These are phyloP conservation scores for Trametes meyenii DNA, from an alignment of 768 basidiomycete species.

Conservation along the genomic window DNA sequence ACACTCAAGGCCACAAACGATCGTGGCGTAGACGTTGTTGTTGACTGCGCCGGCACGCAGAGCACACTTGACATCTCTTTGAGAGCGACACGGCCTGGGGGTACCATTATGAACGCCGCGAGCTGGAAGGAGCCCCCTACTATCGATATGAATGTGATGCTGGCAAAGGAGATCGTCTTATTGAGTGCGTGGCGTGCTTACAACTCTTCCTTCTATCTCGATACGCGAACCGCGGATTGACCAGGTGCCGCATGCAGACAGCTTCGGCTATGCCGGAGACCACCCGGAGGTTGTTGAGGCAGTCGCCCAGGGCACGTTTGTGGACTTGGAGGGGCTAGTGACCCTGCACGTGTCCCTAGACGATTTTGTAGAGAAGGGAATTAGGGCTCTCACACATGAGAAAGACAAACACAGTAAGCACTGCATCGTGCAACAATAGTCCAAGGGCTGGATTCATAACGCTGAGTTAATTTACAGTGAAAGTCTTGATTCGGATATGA, in stretches of 20 bases:
- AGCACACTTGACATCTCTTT: conserved; percentile 41
- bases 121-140: conserved; percentile 42
- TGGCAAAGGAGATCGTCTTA: conserved; percentile 42
- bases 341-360: conserved; percentile 45
- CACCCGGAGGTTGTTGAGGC: conserved; percentile 44
- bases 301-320: conserved; percentile 42
- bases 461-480: too few relatives aligned
- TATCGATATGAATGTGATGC: conserved; percentile 42
- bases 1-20: conserved; percentile 33
- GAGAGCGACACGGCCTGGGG: conserved; percentile 39
- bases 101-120: conserved; percentile 47
- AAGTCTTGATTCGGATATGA: too few relatives aligned
- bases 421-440: too few relatives aligned
- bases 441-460: too few relatives aligned
- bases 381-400: conserved; percentile 42
- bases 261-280: conserved; percentile 41
- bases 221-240: background rate
- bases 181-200: conserved; percentile 38
- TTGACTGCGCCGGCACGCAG: conserved; percentile 50
- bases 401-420: conserved; percentile 44
- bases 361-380: conserved; percentile 46
- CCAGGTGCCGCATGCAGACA: conserved; percentile 30
- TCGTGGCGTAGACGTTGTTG: conserved; percentile 47
- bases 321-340: conserved; percentile 44
- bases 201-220: background rate